Conservation (phyloP, 2,329 filamentous ascomycete genomes). For the Aspergillus hortae region DNA sequence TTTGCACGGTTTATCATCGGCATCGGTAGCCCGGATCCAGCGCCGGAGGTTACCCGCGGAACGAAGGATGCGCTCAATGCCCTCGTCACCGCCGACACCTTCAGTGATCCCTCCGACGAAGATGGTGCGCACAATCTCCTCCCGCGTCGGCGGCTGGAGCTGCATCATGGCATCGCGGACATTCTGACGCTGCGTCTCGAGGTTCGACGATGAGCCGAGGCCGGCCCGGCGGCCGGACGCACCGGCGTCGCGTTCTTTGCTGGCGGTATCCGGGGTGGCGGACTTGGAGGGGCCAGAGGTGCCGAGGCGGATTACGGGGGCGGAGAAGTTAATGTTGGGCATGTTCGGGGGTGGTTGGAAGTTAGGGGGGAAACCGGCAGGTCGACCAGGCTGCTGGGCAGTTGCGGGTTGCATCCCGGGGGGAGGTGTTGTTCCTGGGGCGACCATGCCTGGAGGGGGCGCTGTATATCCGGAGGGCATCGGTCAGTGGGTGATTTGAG, state of each 20-base stretch:
- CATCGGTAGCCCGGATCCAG: slow-evolving; percentile 76
- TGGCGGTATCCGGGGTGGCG: slow-evolving; percentile 39
- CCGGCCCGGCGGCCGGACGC: slow-evolving; percentile 47
- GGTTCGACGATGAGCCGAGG: slow-evolving; percentile 59
- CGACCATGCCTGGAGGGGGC: slow-evolving; percentile 74
- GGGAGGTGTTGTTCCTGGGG: slow-evolving; percentile 73
- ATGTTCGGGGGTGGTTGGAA: slow-evolving; percentile 89
- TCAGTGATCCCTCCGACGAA: slow-evolving; percentile 85
- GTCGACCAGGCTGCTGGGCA: slow-evolving; percentile 71
- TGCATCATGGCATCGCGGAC: slow-evolving; percentile 67
- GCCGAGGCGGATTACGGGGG: slow-evolving; percentile 89
- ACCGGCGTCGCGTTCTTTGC: slow-evolving; percentile 34
- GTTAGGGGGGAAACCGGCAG: slow-evolving; percentile 72
- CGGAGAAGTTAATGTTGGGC: slow-evolving; percentile 97
- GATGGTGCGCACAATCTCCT: slow-evolving; percentile 88
- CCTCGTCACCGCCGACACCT: slow-evolving; percentile 70
- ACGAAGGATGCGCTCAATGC: slow-evolving; percentile 71
- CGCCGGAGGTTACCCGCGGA: slow-evolving; percentile 75
- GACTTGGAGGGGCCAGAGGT: slow-evolving; percentile 67
- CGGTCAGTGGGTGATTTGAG: background rate
- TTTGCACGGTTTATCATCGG: slow-evolving; percentile 75
- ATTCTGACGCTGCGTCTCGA: slow-evolving; percentile 65
- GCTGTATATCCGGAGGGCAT: slow-evolving; percentile 43
- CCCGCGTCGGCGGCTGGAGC: slow-evolving; percentile 75
- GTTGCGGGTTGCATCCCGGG: slow-evolving; percentile 75